These are phyloP conservation scores for Lolium perenne DNA, from an alignment of 176 grass and related monocot species.

Conservation along the genomic window DNA sequence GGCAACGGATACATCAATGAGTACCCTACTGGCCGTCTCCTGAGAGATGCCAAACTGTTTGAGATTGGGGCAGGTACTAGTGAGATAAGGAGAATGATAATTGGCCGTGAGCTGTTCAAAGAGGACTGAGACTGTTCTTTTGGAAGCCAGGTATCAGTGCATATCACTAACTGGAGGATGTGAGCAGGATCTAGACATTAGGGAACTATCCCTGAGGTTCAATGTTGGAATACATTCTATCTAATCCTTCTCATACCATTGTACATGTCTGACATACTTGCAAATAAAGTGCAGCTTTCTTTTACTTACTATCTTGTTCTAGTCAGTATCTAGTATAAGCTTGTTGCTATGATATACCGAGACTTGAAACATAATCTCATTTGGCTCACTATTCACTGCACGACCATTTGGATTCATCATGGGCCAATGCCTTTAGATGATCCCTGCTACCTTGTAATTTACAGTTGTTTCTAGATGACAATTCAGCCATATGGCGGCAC, in stretches of 20 bases:
- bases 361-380: slow-evolving; percentile 19
- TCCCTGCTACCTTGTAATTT: slow-evolving; percentile 28
- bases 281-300: slow-evolving; percentile 41
- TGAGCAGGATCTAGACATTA: slow-evolving; percentile 45
- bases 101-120: slow-evolving; percentile 96
- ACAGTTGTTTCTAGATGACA: slow-evolving; percentile 38
- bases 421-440: slow-evolving; percentile 34
- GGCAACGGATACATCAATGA: slow-evolving; percentile 98
- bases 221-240: slow-evolving; percentile 17
- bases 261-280: slow-evolving; percentile 36
- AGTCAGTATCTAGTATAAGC: slow-evolving; percentile 1
- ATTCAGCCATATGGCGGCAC: background rate
- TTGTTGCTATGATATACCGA: background rate
- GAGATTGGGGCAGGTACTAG: slow-evolving; percentile 99
- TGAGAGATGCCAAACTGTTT: slow-evolving; percentile 98
- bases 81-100: slow-evolving; percentile 96
- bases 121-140: slow-evolving; percentile 55
- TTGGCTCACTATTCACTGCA: slow-evolving; percentile 21
- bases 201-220: background rate
- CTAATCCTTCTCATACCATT: slow-evolving; percentile 30
- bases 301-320: slow-evolving; percentile 20
- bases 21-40: slow-evolving; percentile 93
- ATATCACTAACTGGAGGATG: slow-evolving; percentile 39
- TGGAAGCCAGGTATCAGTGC: slow-evolving; percentile 32
- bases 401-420: slow-evolving; percentile 33